These are phyloP conservation scores for Hibiscus mutabilis DNA, from an alignment of 345 rosid genomes.

Conservation along the genomic window DNA sequence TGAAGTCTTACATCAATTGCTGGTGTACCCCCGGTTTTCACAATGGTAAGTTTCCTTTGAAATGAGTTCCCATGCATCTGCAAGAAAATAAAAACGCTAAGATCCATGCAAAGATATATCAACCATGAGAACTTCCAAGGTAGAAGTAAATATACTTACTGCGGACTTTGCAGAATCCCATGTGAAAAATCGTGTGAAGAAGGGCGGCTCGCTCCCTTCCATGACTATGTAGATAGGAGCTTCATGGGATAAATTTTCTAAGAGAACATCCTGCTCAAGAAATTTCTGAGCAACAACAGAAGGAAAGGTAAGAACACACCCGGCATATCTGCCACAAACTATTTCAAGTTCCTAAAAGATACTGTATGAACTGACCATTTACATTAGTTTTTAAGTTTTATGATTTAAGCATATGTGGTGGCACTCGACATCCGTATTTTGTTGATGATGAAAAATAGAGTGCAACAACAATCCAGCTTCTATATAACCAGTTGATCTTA, in stretches of 20 bases:
- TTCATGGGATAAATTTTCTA: conserved; percentile 61
- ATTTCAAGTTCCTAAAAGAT: background rate
- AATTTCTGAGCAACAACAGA: conserved; percentile 55
- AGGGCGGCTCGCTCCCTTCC: conserved; percentile 93
- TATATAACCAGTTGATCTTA: conserved; percentile 16
- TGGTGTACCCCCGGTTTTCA: conserved; percentile 69
- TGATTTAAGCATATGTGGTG: background rate
- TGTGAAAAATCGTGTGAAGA: conserved; percentile 84
- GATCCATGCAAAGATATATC: conserved; percentile 6
- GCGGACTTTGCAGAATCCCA: conserved; percentile 86
- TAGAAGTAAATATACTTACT: conserved; percentile 39
- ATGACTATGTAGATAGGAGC: conserved; percentile 63
- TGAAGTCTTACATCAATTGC: conserved; percentile 59
- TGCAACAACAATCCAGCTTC: background rate
- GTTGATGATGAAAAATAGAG: background rate
- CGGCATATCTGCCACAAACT: background rate
- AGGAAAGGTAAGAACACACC: conserved; percentile 1
- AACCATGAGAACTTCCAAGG: background rate
- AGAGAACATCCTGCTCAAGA: conserved; percentile 65
- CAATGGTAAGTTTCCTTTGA: conserved; percentile 78
- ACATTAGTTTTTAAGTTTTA: background rate
- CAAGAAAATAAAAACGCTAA: conserved; percentile 18
- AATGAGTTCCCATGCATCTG: conserved; percentile 98
- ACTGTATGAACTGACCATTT: background rate
- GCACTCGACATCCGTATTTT: background rate